phyloP scores from a whole-genome alignment of 2,329 filamentous ascomycete genomes.

The Tolypocladium sp. region DNA sequence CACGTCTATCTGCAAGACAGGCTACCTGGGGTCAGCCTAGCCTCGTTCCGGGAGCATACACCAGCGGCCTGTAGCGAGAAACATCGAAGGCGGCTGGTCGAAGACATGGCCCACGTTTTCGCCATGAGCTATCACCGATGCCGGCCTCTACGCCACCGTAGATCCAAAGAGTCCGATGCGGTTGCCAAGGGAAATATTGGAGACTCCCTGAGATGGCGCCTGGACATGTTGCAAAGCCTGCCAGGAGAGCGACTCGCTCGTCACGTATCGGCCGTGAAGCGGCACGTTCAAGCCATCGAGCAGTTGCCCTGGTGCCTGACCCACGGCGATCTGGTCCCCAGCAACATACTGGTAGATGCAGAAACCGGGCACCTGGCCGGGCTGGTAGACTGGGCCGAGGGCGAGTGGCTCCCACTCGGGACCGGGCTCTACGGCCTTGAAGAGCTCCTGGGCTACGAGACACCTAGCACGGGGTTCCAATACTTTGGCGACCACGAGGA shows the following conservation, averaged over 20 bases:
- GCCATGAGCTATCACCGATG: constrained; percentile 24
- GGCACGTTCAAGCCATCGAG: constrained; percentile 23
- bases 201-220: constrained; percentile 27
- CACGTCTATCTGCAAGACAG: constrained; percentile 32
- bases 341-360: constrained; percentile 45
- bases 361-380: constrained; percentile 36
- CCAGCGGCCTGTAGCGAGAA: not conserved
- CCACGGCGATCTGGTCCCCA: constrained; percentile 50
- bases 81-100: constrained; percentile 21
- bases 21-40: constrained; percentile 31
- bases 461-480: constrained; percentile 20
- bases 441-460: constrained; percentile 43
- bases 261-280: constrained; percentile 17
- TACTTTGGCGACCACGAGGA: constrained; percentile 34
- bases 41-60: not conserved
- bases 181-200: constrained; percentile 26
- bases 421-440: constrained; percentile 52
- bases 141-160: not conserved
- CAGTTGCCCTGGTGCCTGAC: constrained; percentile 45
- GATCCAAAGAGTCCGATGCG: not conserved
- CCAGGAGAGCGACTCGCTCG: constrained; percentile 15
- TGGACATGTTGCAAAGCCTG: constrained; percentile 26
- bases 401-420: constrained; percentile 51
- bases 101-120: constrained; percentile 31
- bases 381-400: constrained; percentile 57